A percentile compares a stretch with the other conserved stretches of the same genome.
phyloP scores from a whole-genome alignment of 1,139 yeast genomes.

The Chernovozyma aurita region DNA sequence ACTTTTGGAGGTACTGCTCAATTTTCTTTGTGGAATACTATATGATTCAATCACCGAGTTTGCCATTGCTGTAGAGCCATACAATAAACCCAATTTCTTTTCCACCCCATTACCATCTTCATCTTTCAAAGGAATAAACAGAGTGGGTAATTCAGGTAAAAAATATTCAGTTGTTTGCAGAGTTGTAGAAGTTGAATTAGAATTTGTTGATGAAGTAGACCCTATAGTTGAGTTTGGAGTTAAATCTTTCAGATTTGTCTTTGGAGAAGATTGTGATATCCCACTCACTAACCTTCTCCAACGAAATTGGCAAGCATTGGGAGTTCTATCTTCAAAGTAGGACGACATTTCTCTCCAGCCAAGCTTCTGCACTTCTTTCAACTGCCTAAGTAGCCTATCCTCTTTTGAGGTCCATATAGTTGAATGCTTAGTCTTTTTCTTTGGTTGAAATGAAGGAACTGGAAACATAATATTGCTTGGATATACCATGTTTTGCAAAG shows the following conservation, averaged over 20 bases:
- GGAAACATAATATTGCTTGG: conserved; percentile 3
- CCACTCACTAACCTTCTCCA: conserved; percentile 42
- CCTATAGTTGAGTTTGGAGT: neutral
- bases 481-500: conserved; percentile 5
- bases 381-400: conserved; percentile 32
- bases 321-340: conserved; percentile 41
- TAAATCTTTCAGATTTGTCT: neutral
- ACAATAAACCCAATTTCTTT: too few relatives aligned
- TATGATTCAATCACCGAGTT: too few relatives aligned
- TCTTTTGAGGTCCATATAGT: conserved; percentile 40
- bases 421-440: conserved; percentile 27
- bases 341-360: conserved; percentile 46
- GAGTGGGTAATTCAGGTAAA: neutral
- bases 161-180: neutral
- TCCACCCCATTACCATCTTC: too few relatives aligned
- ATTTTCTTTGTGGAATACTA: neutral
- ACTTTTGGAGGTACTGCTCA: neutral
- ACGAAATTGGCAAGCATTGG: conserved; percentile 45
- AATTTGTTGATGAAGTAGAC: neutral
- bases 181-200: neutral
- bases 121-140: neutral
- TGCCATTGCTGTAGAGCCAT: too few relatives aligned
- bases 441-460: conserved; percentile 4
- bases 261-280: conserved; percentile 9
- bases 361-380: conserved; percentile 37